phyloP scores from a whole-genome alignment of 108 stramenopile genomes.

The Skeletonema grethae region DNA sequence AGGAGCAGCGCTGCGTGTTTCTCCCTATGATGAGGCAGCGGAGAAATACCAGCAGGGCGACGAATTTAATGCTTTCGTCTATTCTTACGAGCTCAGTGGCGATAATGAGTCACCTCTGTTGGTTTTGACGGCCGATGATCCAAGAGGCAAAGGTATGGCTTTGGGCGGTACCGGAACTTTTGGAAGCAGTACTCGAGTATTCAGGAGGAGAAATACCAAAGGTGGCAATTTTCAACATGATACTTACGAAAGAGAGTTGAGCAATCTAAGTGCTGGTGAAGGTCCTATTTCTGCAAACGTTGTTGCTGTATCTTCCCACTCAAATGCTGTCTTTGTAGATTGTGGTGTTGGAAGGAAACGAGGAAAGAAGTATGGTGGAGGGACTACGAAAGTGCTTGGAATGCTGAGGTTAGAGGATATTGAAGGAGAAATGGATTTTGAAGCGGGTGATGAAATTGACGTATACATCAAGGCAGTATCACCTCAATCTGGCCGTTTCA shows the following conservation, averaged over 20 bases:
- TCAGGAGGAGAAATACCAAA: slow-evolving; percentile 24
- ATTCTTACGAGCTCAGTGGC: slow-evolving; percentile 64
- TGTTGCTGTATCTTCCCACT: slow-evolving; percentile 56
- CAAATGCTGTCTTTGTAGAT: slow-evolving; percentile 76
- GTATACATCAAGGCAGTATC: slow-evolving; percentile 77
- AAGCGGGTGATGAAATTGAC: slow-evolving; percentile 65
- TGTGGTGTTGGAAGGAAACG: slow-evolving; percentile 63
- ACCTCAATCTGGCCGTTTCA: slow-evolving; percentile 72
- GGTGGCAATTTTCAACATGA: slow-evolving; percentile 9
- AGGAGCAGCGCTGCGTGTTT: slow-evolving; percentile 74
- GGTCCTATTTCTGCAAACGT: slow-evolving; percentile 75
- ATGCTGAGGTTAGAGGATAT: slow-evolving; percentile 73
- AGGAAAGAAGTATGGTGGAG: slow-evolving; percentile 45
- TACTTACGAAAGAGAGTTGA: slow-evolving; percentile 28
- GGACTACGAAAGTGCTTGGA: slow-evolving; percentile 58
- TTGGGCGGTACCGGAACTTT: slow-evolving; percentile 30
- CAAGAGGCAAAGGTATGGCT: slow-evolving; percentile 28
- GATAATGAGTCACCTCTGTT: slow-evolving; percentile 73
- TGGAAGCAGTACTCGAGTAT: slow-evolving; percentile 37
- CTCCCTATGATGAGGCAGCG: slow-evolving; percentile 57
- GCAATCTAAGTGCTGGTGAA: slow-evolving; percentile 62
- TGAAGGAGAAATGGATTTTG: slow-evolving; percentile 36
- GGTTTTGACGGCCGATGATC: slow-evolving; percentile 66
- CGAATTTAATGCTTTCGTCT: slow-evolving; percentile 66
- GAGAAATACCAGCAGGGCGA: slow-evolving; percentile 59